Evolutionary conservation across 768 basidiomycete species (phyloP), one percentile per base, ranked within the genome.

Genomic region (Lyophyllum semitale): DNA sequence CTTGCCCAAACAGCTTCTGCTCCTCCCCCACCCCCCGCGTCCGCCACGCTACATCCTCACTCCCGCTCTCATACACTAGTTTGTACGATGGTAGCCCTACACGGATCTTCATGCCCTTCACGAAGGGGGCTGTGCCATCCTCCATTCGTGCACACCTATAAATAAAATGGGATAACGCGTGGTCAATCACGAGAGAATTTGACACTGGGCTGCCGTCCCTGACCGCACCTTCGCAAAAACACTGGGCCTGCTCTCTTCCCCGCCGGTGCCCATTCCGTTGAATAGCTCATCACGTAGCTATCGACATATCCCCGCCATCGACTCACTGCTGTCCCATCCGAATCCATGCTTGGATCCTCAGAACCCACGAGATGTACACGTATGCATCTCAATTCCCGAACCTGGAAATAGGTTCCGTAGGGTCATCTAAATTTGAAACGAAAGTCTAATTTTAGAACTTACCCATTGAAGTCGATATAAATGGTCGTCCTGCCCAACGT

Each of bases 381-480:
- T 71, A 92, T 80, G 53, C 68, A 77, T 70, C 80, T 84, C 59
- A 71, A 61, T 53, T 80, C 79, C 25, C 73, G 71, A 51, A 83
- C 81, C 90, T 91, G 69, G 53, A n/a, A 57, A 52, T 11, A 63
- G 59, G 61, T 35, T 48, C 53, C 48, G 48, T 44, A 50, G 44
- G 56, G 55, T 38, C 47, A 48, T 32, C 35, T 43, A 5, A 22
- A 15, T 4, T n/a, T 33, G 35, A 60, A 61, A 25, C 56, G 55
- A 45, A n/a, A 47, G 13, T 29, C 49, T 62, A 67, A 45, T 54
- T 32, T 58, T 63, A 61, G 58, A 48, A 75, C 83, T 60, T 67
- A 91, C 91, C 90, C 89, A 93, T 77, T 91, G 84, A 17, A 93
- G 68, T 54, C 85, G 82, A 68, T 91, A 91, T 59, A 91, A 68